phyloP scores from a whole-genome alignment of 1,284 basidiomycete species.

The Fomitopsis betulina region DNA sequence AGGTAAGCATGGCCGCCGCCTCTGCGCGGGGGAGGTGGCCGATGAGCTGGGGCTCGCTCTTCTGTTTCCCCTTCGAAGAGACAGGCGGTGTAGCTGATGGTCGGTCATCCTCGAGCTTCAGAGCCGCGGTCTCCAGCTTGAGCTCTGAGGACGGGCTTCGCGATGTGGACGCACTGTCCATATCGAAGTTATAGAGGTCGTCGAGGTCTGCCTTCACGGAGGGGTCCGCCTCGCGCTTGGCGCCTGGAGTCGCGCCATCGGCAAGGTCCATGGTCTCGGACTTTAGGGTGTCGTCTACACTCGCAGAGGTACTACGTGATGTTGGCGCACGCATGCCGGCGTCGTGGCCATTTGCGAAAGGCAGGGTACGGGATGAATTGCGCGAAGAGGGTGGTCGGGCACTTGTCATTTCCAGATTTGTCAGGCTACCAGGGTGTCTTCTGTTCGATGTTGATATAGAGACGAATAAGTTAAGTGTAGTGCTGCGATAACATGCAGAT shows the following conservation, averaged over 20 bases:
- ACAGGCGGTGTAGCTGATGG: conserved; percentile 28
- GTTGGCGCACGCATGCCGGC: neutral
- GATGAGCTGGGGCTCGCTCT: conserved; percentile 57
- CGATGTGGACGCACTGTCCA: conserved; percentile 21
- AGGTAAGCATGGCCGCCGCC: conserved; percentile 70
- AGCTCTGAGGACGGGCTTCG: conserved; percentile 22
- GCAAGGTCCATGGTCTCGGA: conserved; percentile 8
- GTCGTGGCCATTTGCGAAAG: neutral
- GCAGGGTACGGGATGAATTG: neutral
- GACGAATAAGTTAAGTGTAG: conserved; percentile 2
- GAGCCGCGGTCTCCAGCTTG: conserved; percentile 8
- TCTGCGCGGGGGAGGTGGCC: conserved; percentile 74
- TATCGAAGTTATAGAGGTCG: conserved; percentile 18
- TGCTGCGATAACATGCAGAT: neutral
- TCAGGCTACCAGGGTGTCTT: neutral
- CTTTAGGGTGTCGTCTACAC: conserved; percentile 6
- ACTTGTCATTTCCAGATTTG: conserved; percentile 2
- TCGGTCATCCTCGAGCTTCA: conserved; percentile 23
- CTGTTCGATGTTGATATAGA: neutral
- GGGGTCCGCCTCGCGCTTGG: conserved; percentile 3
- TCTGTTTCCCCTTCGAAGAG: conserved; percentile 18
- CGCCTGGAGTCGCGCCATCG: neutral
- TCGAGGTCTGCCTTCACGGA: conserved; percentile 18
- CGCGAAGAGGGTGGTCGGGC: conserved; percentile 1
- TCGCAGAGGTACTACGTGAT: neutral